Evolutionary conservation across 2,329 filamentous ascomycete species (phyloP).

Genomic region (Ceratocystis cubensis): DNA sequence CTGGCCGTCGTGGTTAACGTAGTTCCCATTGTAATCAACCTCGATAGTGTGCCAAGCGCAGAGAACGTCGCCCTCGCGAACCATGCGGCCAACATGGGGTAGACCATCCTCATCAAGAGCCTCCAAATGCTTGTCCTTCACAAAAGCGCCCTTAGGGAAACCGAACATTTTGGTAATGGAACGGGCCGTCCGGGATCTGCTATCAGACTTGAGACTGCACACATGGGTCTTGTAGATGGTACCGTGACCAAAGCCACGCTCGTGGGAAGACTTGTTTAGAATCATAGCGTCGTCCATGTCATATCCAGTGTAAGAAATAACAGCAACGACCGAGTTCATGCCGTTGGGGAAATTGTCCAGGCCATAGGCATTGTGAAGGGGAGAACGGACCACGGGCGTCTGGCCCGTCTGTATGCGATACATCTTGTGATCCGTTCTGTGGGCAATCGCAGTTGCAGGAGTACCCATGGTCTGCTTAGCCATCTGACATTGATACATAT

Average conservation of each 20-base stretch:
- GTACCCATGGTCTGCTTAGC: slow-evolving; percentile 99
- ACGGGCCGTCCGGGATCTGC: slow-evolving; percentile 51
- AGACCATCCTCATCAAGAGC: slow-evolving; percentile 80
- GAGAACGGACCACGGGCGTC: slow-evolving; percentile 82
- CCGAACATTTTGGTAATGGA: slow-evolving; percentile 75
- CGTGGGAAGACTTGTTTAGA: slow-evolving; percentile 91
- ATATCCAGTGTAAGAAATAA: slow-evolving; percentile 97
- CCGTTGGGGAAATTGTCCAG: slow-evolving; percentile 98
- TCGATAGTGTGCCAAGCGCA: slow-evolving; percentile 84
- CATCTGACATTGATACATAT: slow-evolving; percentile 99
- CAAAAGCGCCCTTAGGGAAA: slow-evolving; percentile 64
- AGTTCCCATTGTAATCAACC: slow-evolving; percentile 62
- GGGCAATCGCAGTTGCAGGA: slow-evolving; percentile 67
- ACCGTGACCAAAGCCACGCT: slow-evolving; percentile 88
- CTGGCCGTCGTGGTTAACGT: slow-evolving; percentile 72
- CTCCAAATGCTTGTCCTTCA: slow-evolving; percentile 57
- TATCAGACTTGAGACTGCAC: slow-evolving; percentile 70
- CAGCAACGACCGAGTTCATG: slow-evolving; percentile 86
- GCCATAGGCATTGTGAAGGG: slow-evolving; percentile 89
- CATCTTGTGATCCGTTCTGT: slow-evolving; percentile 93
- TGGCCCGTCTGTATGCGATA: slow-evolving; percentile 93
- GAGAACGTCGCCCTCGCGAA: slow-evolving; percentile 71
- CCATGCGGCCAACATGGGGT: slow-evolving; percentile 62
- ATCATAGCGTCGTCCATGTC: slow-evolving; percentile 99
- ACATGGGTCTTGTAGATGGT: slow-evolving; percentile 98